Evolutionary conservation across 305 asterid genomes (phyloP).

Genomic region (Solanum chacoense): DNA sequence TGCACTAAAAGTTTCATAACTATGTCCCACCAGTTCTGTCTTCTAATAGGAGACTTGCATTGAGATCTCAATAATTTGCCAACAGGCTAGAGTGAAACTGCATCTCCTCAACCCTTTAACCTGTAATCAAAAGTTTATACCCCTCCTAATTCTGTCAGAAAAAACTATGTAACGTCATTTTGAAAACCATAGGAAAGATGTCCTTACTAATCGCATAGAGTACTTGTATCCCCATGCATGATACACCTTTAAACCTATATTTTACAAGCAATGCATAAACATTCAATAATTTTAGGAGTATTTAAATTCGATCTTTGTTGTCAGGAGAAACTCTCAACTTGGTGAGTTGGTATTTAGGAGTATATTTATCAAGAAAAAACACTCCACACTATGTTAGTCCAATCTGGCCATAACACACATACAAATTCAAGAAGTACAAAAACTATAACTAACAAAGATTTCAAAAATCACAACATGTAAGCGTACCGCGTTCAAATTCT

Average conservation of each 20-base stretch:
- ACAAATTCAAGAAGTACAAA: background rate
- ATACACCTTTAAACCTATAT: background rate
- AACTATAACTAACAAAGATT: too few species aligned
- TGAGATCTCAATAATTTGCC: background rate
- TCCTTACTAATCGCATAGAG: background rate
- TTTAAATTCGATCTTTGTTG: background rate
- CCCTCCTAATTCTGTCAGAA: too few species aligned
- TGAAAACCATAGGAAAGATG: background rate
- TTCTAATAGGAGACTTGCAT: background rate
- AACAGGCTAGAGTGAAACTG: background rate
- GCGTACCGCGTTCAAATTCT: conserved; percentile 75
- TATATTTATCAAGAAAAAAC: background rate
- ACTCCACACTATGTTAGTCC: background rate
- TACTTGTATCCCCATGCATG: background rate
- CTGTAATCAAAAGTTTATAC: too few species aligned
- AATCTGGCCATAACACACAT: background rate
- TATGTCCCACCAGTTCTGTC: background rate
- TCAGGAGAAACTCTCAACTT: background rate
- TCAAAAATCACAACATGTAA: too few species aligned
- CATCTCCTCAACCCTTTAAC: background rate
- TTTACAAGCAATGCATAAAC: background rate
- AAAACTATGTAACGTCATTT: too few species aligned
- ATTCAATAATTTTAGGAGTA: background rate
- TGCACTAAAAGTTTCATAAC: background rate
- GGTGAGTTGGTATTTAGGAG: background rate